phyloP scores from a whole-genome alignment of 176 grass and related monocot species.

The Oryza brachyantha region DNA sequence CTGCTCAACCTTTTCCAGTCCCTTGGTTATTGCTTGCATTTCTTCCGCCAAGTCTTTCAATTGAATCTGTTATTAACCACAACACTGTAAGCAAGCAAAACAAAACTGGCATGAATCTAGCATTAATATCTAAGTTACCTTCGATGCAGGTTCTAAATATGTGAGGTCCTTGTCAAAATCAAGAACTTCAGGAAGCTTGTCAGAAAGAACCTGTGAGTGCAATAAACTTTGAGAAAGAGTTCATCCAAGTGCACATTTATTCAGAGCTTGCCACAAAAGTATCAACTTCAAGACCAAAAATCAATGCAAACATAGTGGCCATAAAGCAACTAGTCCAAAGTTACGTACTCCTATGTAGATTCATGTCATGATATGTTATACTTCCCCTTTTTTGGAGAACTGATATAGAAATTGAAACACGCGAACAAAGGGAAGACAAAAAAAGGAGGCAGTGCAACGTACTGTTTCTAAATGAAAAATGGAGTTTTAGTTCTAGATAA shows the following conservation, averaged over 20 bases:
- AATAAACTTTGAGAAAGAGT: slow-evolving; percentile 8
- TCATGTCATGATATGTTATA: background rate
- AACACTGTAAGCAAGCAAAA: slow-evolving; percentile 19
- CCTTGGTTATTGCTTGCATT: slow-evolving; percentile 89
- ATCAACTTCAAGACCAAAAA: background rate
- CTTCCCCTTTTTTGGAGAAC: background rate
- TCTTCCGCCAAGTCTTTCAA: slow-evolving; percentile 81
- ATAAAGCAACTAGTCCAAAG: slow-evolving; percentile 8
- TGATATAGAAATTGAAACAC: background rate
- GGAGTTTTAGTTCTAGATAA: background rate
- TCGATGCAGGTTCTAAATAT: slow-evolving; percentile 79
- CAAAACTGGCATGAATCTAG: background rate
- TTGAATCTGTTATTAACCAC: slow-evolving; percentile 67
- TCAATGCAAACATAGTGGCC: background rate
- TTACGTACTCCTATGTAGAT: background rate
- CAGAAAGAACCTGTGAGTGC: slow-evolving; percentile 65
- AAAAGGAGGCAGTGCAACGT: background rate
- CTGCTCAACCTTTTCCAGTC: slow-evolving; percentile 81
- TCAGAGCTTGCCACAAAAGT: background rate
- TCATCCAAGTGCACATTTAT: slow-evolving; percentile 6
- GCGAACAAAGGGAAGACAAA: background rate
- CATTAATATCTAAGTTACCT: slow-evolving; percentile 52
- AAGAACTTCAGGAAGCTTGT: slow-evolving; percentile 96
- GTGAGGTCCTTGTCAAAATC: slow-evolving; percentile 82
- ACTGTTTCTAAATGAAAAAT: background rate